Evolutionary conservation across 768 basidiomycete species (phyloP).

Genomic region (Imleria badia): DNA sequence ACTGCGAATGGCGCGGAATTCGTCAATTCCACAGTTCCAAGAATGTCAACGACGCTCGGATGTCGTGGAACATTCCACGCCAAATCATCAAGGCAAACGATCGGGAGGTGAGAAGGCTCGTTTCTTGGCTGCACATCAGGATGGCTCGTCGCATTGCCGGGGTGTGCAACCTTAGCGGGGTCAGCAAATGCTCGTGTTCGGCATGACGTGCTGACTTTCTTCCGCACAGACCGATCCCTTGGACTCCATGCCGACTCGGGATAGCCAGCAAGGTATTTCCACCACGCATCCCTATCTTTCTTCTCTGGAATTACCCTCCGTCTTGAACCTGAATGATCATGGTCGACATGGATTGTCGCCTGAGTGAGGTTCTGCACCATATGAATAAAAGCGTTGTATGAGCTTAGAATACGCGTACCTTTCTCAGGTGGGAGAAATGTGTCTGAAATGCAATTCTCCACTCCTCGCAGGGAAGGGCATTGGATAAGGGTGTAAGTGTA

Average conservation of each 20-base stretch:
- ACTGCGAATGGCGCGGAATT: not conserved
- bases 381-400: slow-evolving; percentile 6
- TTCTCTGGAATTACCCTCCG: slow-evolving; percentile 60
- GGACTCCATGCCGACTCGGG: slow-evolving; percentile 70
- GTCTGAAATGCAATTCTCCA: slow-evolving; percentile 62
- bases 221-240: slow-evolving; percentile 14
- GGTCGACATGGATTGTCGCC: slow-evolving; percentile 44
- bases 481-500: slow-evolving; percentile 20
- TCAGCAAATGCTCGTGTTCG: slow-evolving; percentile 42
- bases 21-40: not conserved
- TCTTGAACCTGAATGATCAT: slow-evolving; percentile 1
- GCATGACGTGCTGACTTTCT: slow-evolving; percentile 5
- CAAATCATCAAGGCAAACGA: not conserved
- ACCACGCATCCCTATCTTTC: slow-evolving; percentile 75
- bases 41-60: not conserved
- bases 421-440: slow-evolving; percentile 65
- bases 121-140: not conserved
- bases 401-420: slow-evolving; percentile 31
- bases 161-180: slow-evolving; percentile 4
- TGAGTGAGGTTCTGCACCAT: slow-evolving; percentile 61
- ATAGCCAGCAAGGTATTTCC: slow-evolving; percentile 70
- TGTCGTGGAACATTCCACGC: not conserved
- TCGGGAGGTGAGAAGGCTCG: not conserved
- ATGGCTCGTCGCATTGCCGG: not conserved
- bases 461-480: slow-evolving; percentile 58